These are phyloP conservation scores for Galerina sulciceps DNA, from an alignment of 768 basidiomycete genomes.

Conservation along the genomic window DNA sequence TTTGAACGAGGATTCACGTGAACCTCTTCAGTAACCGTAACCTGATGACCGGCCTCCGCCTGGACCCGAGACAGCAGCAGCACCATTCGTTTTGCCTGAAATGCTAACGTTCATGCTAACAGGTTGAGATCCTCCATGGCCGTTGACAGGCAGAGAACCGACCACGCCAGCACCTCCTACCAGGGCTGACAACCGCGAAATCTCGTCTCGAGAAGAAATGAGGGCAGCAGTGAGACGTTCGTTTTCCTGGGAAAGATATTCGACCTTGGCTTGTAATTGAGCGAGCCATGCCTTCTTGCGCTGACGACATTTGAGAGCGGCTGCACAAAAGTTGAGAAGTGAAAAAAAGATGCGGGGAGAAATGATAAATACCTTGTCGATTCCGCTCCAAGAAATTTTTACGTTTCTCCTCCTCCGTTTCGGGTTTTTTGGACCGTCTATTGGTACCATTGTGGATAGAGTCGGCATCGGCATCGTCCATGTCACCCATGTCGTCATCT, in stretches of 20 bases:
- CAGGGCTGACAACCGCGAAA: conserved; percentile 77
- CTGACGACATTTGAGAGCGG: conserved; percentile 98
- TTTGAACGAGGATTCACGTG: not conserved
- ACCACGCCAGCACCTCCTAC: conserved; percentile 70
- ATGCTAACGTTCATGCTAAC: conserved; percentile 52
- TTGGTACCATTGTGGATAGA: conserved; percentile 18
- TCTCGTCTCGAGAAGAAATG: conserved; percentile 88
- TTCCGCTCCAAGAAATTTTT: conserved; percentile 97
- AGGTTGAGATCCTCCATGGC: conserved; percentile 38
- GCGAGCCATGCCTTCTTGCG: conserved; percentile 98
- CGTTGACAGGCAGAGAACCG: conserved; percentile 32
- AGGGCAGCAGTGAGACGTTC: conserved; percentile 90
- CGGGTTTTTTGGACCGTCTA: conserved; percentile 68
- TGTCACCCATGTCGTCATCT: conserved; percentile 44
- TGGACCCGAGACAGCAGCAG: conserved; percentile 33
- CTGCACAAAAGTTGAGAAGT: conserved; percentile 42
- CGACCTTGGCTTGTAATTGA: conserved; percentile 92
- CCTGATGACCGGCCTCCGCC: conserved; percentile 39
- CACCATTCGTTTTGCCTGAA: conserved; percentile 28
- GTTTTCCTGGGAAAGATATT: conserved; percentile 91
- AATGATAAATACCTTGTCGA: conserved; percentile 76
- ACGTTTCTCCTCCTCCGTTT: conserved; percentile 98
- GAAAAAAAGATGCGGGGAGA: not conserved
- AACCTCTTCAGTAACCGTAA: conserved; percentile 39
- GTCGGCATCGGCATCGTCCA: conserved; percentile 35